A percentile compares a stretch with the other conserved stretches of the same genome.
These are phyloP conservation scores for Lepidium africanum DNA, from an alignment of 345 rosid species.

Conservation along the genomic window DNA sequence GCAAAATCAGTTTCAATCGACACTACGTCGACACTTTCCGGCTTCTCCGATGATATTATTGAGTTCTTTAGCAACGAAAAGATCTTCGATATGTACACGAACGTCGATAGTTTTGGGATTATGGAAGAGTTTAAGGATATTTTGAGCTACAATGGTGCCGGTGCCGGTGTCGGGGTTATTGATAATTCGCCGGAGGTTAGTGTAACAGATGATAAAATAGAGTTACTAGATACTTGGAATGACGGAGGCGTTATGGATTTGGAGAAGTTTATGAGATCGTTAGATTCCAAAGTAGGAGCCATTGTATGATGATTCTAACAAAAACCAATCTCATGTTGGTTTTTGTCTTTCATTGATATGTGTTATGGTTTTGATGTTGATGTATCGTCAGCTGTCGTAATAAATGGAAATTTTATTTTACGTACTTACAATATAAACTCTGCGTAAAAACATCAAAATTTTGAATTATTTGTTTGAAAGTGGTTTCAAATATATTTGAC, in stretches of 20 bases:
- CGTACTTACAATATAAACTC: too few relatives aligned
- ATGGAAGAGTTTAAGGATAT: constrained; percentile 22
- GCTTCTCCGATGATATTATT: neutral
- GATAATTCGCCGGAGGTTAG: constrained; percentile 3
- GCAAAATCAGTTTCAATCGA: neutral
- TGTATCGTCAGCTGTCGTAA: too few relatives aligned
- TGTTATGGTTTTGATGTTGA: too few relatives aligned
- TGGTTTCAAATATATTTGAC: too few relatives aligned
- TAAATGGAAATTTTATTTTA: too few relatives aligned
- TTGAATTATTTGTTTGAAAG: too few relatives aligned
- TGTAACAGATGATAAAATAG: constrained; percentile 3
- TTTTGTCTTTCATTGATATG: neutral
- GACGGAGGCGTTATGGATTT: neutral
- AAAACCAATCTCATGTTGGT: constrained; percentile 18
- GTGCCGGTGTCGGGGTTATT: neutral
- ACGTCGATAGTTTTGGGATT: constrained; percentile 12
- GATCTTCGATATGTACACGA: neutral
- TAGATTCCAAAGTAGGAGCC: constrained; percentile 1
- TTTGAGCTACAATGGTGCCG: neutral
- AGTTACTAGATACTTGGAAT: constrained; percentile 12
- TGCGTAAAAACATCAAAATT: too few relatives aligned
- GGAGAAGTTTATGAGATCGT: neutral
- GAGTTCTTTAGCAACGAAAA: constrained; percentile 12
- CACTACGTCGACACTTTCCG: neutral
- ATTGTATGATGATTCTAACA: neutral